Evolutionary conservation across 768 basidiomycete species (phyloP).

Genomic region (Boletus reticuloceps): DNA sequence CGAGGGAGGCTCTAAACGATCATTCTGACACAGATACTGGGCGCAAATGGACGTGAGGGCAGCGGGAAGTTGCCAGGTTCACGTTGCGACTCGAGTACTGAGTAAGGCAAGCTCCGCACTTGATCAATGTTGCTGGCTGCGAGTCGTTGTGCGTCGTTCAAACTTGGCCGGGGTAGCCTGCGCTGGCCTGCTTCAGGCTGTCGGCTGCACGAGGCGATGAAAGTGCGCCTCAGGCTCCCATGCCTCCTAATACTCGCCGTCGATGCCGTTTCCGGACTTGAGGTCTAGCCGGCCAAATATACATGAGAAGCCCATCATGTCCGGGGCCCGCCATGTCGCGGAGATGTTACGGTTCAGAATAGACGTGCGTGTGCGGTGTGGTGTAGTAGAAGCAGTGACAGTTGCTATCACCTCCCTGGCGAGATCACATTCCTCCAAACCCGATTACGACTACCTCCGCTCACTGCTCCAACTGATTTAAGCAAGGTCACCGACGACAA

Average conservation of each 20-base stretch:
- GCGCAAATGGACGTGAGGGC: constrained; percentile 20
- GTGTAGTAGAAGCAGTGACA: not conserved
- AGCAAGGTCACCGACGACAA: too few relatives aligned
- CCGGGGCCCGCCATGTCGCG: not conserved
- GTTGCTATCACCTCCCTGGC: too few relatives aligned
- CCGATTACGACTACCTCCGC: too few relatives aligned
- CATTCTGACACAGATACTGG: constrained; percentile 13
- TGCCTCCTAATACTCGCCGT: constrained; percentile 9
- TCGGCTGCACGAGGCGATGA: constrained; percentile 9
- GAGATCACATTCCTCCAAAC: too few relatives aligned
- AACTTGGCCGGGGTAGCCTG: constrained; percentile 8
- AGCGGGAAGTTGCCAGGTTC: constrained; percentile 10
- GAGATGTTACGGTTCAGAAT: not conserved
- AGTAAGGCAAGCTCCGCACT: constrained; percentile 18
- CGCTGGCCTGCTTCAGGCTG: constrained; percentile 3
- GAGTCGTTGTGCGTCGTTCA: constrained; percentile 2
- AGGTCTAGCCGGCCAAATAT: not conserved
- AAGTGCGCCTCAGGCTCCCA: constrained; percentile 1
- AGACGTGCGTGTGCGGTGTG: not conserved
- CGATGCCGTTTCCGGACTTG: constrained; percentile 1
- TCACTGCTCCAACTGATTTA: too few relatives aligned
- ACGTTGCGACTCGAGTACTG: constrained; percentile 13
- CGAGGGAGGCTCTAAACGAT: constrained; percentile 21
- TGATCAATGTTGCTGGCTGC: constrained; percentile 6
- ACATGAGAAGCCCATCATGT: not conserved